A percentile compares a stretch with the other conserved stretches of the same genome.
Conservation (phyloP, 495 filamentous ascomycete genomes). For the Astrocystis sublimbata region DNA sequence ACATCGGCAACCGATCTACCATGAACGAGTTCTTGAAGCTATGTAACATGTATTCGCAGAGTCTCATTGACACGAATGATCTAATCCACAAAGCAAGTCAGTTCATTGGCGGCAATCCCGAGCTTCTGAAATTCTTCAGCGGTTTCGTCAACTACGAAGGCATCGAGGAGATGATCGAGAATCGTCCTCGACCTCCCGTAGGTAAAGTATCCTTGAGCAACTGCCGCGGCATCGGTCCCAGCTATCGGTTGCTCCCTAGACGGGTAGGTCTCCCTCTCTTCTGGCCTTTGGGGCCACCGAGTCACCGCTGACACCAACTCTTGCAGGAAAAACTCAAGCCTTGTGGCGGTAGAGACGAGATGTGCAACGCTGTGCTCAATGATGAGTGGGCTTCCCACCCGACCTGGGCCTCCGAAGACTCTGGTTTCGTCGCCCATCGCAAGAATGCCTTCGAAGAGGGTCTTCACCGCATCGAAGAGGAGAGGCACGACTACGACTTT, state of each 20-base stretch:
- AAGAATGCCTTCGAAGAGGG: constrained; percentile 94
- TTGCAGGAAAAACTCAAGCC: constrained; percentile 72
- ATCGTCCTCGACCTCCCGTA: constrained; percentile 68
- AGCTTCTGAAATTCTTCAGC: constrained; percentile 85
- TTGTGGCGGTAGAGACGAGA: constrained; percentile 90
- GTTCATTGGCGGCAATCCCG: constrained; percentile 85
- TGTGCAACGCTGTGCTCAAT: constrained; percentile 88
- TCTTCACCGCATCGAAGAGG: constrained; percentile 94
- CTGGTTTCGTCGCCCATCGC: constrained; percentile 94
- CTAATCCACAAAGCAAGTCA: constrained; percentile 77
- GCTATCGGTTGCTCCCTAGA: constrained; percentile 89
- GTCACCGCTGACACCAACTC: neutral
- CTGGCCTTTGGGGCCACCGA: constrained; percentile 12
- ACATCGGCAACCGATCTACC: constrained; percentile 83
- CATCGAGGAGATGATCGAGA: constrained; percentile 75
- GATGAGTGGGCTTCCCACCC: constrained; percentile 99
- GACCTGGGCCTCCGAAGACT: constrained; percentile 98
- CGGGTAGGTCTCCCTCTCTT: constrained; percentile 52
- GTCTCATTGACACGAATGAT: constrained; percentile 78
- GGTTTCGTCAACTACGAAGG: constrained; percentile 72
- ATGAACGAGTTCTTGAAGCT: constrained; percentile 96
- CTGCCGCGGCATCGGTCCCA: constrained; percentile 89
- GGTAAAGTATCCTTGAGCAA: constrained; percentile 85
- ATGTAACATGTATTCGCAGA: constrained; percentile 89
- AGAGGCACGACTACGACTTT: constrained; percentile 97